Base-by-base conservation (phyloP, 23 red algal species). In the Pyropia yezoensis region DNA sequence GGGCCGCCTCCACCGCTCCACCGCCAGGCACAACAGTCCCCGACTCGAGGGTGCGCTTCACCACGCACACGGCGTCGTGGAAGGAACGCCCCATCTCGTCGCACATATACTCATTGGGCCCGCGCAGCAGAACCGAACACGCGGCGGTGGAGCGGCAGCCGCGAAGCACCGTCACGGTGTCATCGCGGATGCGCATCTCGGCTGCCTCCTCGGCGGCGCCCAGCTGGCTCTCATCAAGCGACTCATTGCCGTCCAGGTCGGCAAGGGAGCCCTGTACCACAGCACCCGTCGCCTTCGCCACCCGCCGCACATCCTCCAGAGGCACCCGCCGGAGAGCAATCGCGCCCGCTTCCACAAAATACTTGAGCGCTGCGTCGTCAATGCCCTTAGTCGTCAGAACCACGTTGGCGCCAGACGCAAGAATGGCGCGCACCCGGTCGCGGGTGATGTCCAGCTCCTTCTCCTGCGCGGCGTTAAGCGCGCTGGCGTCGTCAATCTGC, bases 11-110 rank as follows among this genome's bases (percentile, higher is more conserved):
- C 3, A 85, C 82, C 15, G 85, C 85, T 14, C 92, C 92, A 26
- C 92, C 92, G 39, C 84, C 92, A 11, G 85, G 49, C 3, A 96
- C 92, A 1, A 96, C 85, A 14, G 71, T 74, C 62, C 90, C 90
- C 14, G 79, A 87, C 45, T 96, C 92, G 25, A 96, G 63, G 19
- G 83, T 85, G 30, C 92, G 75, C 73, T 89, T 83, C 27, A 96
- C 92, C 2, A 86, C 83, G 57, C 67, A 73, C 29, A 88, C 69
- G 17, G 85, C 79, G 54, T 96, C 92, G 53, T 90, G 85, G 53
- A 96, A 69, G 3, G 84, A 89, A 2, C 92, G 79, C 58, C 69
- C 76, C 92, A 96, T 96, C 53, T 96, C 92, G 60, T 96, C 92
- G 56, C 84, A 89, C 92, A 96, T 96, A 33, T 78, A 88, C 65